Conservation (phyloP, 768 basidiomycete genomes). For the Lentinula guzmanii region DNA sequence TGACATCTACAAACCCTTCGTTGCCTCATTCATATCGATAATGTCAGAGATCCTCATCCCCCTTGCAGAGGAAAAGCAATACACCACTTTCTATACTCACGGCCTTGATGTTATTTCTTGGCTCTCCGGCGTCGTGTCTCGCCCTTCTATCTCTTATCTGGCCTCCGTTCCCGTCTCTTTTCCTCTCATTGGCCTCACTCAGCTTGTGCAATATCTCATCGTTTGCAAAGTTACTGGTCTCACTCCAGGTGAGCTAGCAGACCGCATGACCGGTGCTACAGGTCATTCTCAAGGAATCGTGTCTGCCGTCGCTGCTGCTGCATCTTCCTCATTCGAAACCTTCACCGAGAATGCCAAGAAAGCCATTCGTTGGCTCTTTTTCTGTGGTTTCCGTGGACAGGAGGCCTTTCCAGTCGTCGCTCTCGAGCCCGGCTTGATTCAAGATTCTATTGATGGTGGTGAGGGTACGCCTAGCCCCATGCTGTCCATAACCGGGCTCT, state of each 20-base stretch:
- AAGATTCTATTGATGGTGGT: conserved; percentile 85
- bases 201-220: conserved; percentile 88
- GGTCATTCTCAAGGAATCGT: conserved; percentile 98
- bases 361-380: conserved; percentile 90
- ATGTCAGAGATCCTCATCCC: conserved; percentile 70
- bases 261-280: conserved; percentile 77
- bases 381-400: conserved; percentile 88
- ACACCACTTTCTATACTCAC: conserved; percentile 62
- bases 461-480: conserved; percentile 94
- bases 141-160: conserved; percentile 80
- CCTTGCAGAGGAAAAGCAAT: conserved; percentile 49
- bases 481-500: conserved; percentile 84
- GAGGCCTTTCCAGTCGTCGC: conserved; percentile 91
- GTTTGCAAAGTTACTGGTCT: conserved; percentile 70
- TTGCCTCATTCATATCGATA: conserved; percentile 60
- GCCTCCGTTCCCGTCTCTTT: conserved; percentile 92
- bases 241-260: conserved; percentile 75
- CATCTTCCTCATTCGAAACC: conserved; percentile 69
- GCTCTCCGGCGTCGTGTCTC: conserved; percentile 65
- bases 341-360: conserved; percentile 74
- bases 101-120: conserved; percentile 82
- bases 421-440: conserved; percentile 80
- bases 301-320: conserved; percentile 85
- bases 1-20: conserved; percentile 87
- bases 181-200: conserved; percentile 94